Base-by-base conservation (phyloP, 2,329 filamentous ascomycete species). In the Beauveria caledonica region DNA sequence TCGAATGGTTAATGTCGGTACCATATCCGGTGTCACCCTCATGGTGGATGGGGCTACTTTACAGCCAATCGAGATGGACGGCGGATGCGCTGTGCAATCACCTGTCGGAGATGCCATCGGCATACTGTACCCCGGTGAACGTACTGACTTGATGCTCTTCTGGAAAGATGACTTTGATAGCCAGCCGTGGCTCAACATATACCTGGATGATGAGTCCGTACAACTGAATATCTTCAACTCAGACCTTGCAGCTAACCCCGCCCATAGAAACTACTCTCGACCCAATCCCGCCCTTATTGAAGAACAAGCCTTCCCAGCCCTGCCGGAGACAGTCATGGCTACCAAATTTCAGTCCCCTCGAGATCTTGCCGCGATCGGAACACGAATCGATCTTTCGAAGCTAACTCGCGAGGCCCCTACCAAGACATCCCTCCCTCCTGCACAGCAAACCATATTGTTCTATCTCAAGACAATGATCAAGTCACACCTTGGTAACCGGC, bases 171-270 rank as follows among this genome's bases (percentile, higher is more conserved):
- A 42, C 0, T 60, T 40, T 13, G 17, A 51, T 0, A 33, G 58
- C 13, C 42, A 57, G 3, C 51, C 64, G 13, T 66, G 64, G 55
- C 55, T 69, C 10, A 66, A 64, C 52, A 54, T 69, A 21, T 64
- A 66, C 25, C 60, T 68, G 27, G 68, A 68, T 48, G 61, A 67
- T n/a, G 68, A 69, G 68, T 68, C 53, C 58, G 64, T 63, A 7
- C 13, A 21, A 23, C 13, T 8, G 25, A 39, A 44, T 19, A 36
- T 13, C 7, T 17, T 9, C 42, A 10, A 23, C 17, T 2, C 3
- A 44, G 4, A 7, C 10, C n/a, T 36, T 53, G 13, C 46, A 1
- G 19, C 36, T 56, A 44, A 58, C 36, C 1, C 11, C 19, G 19
- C 1, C 19, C 1, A 11, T 10, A 69, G 68, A 44, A 68, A 69